A percentile compares a stretch with the other conserved stretches of the same genome.
Evolutionary conservation across 192 early-diverging fungal species (phyloP).

Genomic region (Gonapodya sp.): DNA sequence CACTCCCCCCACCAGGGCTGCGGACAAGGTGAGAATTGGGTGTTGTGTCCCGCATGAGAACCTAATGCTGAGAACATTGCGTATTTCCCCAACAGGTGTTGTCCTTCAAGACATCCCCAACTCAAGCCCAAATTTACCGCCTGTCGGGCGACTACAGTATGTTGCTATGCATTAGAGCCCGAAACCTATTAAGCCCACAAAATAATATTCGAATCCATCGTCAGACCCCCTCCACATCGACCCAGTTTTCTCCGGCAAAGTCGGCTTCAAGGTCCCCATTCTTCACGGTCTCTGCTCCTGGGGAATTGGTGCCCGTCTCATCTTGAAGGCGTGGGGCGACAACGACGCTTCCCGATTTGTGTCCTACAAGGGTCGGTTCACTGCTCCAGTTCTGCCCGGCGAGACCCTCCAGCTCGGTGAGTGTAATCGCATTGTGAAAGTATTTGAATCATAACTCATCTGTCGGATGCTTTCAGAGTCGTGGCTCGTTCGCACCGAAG

Average conservation of each 20-base stretch:
- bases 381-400: slow-evolving; percentile 86
- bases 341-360: slow-evolving; percentile 58
- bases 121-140: slow-evolving; percentile 93
- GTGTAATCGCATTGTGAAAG: background rate
- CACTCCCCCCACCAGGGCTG: background rate
- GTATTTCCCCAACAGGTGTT: slow-evolving; percentile 33
- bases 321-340: slow-evolving; percentile 66
- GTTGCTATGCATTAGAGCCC: slow-evolving; percentile 24
- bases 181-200: no score
- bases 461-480: slow-evolving; percentile 41
- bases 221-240: slow-evolving; percentile 73
- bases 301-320: slow-evolving; percentile 82
- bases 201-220: no score
- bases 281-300: slow-evolving; percentile 92
- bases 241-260: slow-evolving; percentile 83
- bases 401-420: slow-evolving; percentile 85
- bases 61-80: background rate
- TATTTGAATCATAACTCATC: background rate
- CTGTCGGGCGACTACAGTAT: slow-evolving; percentile 94
- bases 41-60: background rate
- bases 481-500: slow-evolving; percentile 64
- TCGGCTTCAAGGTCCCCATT: slow-evolving; percentile 94
- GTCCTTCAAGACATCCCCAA: slow-evolving; percentile 74
- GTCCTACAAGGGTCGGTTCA: slow-evolving; percentile 84
- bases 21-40: background rate